phyloP scores from a whole-genome alignment of 202 grass and related monocot species.

The Zizania palustris region DNA sequence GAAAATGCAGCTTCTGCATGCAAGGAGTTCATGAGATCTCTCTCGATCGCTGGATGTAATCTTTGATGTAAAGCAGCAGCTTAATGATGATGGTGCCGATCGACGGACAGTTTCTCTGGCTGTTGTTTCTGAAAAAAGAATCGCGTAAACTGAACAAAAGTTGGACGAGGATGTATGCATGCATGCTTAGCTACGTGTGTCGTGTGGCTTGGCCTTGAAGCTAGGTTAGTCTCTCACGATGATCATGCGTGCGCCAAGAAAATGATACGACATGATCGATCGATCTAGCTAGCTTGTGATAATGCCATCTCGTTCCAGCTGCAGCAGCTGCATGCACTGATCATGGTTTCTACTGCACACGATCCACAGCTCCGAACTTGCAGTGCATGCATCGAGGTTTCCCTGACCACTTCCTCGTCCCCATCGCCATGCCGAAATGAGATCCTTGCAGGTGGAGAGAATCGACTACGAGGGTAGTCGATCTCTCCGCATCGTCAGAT shows the following conservation, averaged over 20 bases:
- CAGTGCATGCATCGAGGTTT: not conserved
- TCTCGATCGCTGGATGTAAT: not conserved
- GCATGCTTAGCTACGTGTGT: no score
- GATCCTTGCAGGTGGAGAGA: no score
- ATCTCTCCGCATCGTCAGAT: no score
- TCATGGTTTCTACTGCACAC: not conserved
- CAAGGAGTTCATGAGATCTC: not conserved
- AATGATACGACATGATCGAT: not conserved
- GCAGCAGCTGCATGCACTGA: not conserved
- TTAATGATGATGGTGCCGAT: conserved; percentile 33
- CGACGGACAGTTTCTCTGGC: not conserved
- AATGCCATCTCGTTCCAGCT: not conserved
- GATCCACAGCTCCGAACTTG: not conserved
- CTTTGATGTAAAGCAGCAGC: conserved; percentile 44
- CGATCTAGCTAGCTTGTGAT: not conserved
- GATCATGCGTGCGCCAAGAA: not conserved
- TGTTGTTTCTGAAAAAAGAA: not conserved
- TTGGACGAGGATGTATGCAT: not conserved
- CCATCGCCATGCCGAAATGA: no score
- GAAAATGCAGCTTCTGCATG: not conserved
- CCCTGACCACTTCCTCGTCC: no score
- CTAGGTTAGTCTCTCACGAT: not conserved
- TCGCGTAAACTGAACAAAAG: not conserved
- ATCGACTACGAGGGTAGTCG: no score
- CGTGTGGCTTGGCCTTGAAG: not conserved